phyloP scores from a whole-genome alignment of 202 grass and related monocot species.

The Schoenoplectus triqueter region DNA sequence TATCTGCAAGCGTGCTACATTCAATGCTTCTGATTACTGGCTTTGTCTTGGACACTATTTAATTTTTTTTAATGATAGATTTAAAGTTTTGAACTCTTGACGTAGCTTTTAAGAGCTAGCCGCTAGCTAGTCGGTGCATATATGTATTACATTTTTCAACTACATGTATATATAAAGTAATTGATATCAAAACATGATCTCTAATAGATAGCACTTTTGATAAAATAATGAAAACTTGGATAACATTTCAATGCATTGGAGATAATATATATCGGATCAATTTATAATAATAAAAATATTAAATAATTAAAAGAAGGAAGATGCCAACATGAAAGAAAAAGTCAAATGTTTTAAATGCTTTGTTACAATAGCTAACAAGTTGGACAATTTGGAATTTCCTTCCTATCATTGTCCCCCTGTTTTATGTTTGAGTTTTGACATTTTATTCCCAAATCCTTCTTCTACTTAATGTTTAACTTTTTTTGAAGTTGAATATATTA shows the following conservation, averaged over 20 bases:
- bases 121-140: neutral
- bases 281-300: neutral
- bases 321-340: slow-evolving; percentile 37
- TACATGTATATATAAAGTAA: neutral
- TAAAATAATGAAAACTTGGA: slow-evolving; percentile 19
- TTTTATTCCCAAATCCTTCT: neutral
- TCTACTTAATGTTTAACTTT: neutral
- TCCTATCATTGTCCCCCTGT: neutral
- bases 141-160: neutral
- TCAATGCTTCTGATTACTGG: slow-evolving; percentile 7
- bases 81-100: neutral
- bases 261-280: neutral
- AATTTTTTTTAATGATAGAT: slow-evolving; percentile 16
- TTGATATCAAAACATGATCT: neutral
- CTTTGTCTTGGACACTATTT: neutral
- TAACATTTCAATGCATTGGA: neutral
- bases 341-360: slow-evolving; percentile 36
- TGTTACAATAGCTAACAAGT: slow-evolving; percentile 31
- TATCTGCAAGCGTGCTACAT: slow-evolving; percentile 8
- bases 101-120: neutral
- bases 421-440: slow-evolving; percentile 33
- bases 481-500: neutral
- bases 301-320: neutral
- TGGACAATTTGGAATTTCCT: slow-evolving; percentile 23
- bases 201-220: neutral